Conservation (phyloP, 192 early-diverging fungal species). For the Podila epicladia region DNA sequence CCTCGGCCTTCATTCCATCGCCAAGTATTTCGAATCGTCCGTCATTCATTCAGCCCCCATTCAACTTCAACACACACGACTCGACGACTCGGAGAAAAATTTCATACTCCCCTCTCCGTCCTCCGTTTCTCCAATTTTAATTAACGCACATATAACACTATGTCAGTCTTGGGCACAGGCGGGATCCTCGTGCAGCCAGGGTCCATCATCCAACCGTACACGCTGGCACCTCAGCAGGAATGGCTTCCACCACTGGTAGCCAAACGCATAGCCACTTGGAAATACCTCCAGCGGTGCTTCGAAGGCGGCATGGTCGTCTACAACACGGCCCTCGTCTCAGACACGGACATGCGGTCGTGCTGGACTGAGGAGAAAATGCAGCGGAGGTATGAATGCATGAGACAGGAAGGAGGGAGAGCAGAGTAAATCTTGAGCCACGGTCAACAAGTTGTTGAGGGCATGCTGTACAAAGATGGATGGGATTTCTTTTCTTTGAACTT, state of each 20-base stretch:
- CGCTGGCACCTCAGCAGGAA: constrained; percentile 19
- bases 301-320: constrained; percentile 38
- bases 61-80: neutral
- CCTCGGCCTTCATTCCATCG: neutral
- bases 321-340: constrained; percentile 31
- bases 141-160: no score
- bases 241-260: constrained; percentile 7
- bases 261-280: constrained; percentile 17
- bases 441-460: no score
- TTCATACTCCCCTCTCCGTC: no score
- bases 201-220: neutral
- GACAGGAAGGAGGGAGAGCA: neutral
- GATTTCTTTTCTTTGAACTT: no score
- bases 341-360: constrained; percentile 18
- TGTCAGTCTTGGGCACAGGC: no score
- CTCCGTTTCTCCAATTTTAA: no score
- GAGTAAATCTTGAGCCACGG: no score
- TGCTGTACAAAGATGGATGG: no score
- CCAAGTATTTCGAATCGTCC: neutral
- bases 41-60: neutral
- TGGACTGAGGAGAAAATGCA: constrained; percentile 43
- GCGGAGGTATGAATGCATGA: constrained; percentile 16
- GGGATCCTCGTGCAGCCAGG: neutral
- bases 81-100: no score
- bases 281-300: constrained; percentile 11